Base-by-base conservation (phyloP, 371 early-diverging fungal genomes). In the Actinomucor elegans region DNA sequence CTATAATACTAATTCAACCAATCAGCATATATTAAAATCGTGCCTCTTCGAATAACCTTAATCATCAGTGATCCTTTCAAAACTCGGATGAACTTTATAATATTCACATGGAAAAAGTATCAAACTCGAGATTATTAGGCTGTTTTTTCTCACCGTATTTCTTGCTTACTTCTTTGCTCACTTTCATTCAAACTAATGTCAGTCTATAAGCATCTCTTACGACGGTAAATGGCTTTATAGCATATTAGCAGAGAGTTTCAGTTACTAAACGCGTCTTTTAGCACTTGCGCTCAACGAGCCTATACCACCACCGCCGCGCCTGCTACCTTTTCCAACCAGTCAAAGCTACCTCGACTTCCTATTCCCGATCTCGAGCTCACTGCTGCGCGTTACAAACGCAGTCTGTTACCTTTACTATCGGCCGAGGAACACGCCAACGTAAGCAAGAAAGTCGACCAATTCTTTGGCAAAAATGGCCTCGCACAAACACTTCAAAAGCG, bases 301-400 rank as follows among this genome's bases (percentile, higher is more conserved):
- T 52, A 31, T 24, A 33, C 21, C 31, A 34, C 33, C 3, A 23
- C 29, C n/a, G 17, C 31, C 9, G 24, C 52, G 0, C 15, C 57
- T 14, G 57, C 61, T 23, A 86, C 93, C 3, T 94, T 94, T 59
- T 72, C 77, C n/a, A 81, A 86, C 61, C 94, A 94, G 65, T 37
- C 55, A 20, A 67, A 53, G 23, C 61, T 95, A 9, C 92, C 94
- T 12, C 85, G 90, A 5, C 80, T 94, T 9, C 95, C 96, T 14
- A 83, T 95, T 53, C 94, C 94, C 5, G 59, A 81, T 0, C 73
- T 94, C 9, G 57, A 86, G 34, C 83, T 80, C 28, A 93, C 95
- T 0, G 80, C 83, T 2, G 67, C 70, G 11, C 84, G 89, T 21
- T 94, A 94, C 66, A 84, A 91, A 36, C 71, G 69, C 24, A 77